phyloP scores from a whole-genome alignment of 2,329 filamentous ascomycete species.

The Neopestalotiopsis rosae region DNA sequence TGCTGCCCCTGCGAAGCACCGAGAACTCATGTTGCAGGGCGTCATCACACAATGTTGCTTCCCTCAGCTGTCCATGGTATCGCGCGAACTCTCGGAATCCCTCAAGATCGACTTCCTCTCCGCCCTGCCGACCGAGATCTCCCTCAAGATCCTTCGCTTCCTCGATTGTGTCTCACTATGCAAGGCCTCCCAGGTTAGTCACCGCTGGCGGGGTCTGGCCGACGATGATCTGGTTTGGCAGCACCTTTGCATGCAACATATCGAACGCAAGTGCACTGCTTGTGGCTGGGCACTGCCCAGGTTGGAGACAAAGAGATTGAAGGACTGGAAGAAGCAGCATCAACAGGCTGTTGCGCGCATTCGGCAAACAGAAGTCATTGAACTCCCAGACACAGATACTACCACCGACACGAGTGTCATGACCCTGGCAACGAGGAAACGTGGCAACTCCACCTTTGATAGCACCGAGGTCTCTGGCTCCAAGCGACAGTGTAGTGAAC shows the following conservation, averaged over 20 bases:
- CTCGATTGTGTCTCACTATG: constrained; percentile 94
- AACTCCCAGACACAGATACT: constrained; percentile 21
- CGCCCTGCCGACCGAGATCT: constrained; percentile 86
- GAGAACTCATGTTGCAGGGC: constrained; percentile 94
- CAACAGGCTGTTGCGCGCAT: constrained; percentile 57
- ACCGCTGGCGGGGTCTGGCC: constrained; percentile 85
- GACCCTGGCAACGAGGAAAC: constrained; percentile 36
- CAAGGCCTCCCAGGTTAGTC: constrained; percentile 93
- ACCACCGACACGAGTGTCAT: not conserved
- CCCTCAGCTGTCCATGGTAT: constrained; percentile 92
- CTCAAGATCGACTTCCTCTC: constrained; percentile 97
- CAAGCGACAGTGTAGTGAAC: constrained; percentile 43
- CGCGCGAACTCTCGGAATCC: constrained; percentile 87
- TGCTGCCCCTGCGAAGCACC: constrained; percentile 89
- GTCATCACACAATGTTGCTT: constrained; percentile 98
- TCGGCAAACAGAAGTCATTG: constrained; percentile 27
- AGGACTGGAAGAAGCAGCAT: constrained; percentile 86
- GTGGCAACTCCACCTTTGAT: constrained; percentile 35
- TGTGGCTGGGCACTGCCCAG: constrained; percentile 95
- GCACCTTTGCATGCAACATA: constrained; percentile 93
- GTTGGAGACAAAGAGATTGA: constrained; percentile 84
- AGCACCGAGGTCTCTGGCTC: constrained; percentile 24
- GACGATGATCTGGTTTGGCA: constrained; percentile 99
- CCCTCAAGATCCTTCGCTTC: constrained; percentile 90
- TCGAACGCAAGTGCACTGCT: constrained; percentile 82